Evolutionary conservation across 768 basidiomycete species (phyloP).

Genomic region (Macrolepiota dolichaula): DNA sequence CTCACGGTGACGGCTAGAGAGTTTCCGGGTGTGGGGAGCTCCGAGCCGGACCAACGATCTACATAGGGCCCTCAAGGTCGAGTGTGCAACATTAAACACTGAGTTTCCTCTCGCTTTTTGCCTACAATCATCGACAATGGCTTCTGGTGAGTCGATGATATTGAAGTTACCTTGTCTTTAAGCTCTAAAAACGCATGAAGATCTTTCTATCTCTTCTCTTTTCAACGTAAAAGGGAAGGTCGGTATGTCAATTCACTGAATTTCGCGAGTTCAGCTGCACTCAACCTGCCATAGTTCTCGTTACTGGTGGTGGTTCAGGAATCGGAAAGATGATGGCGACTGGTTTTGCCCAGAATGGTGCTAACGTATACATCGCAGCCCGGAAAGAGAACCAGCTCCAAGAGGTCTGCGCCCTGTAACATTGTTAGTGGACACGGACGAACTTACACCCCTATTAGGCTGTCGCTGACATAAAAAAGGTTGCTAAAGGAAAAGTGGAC

Average conservation of each 20-base stretch:
- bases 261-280: neutral
- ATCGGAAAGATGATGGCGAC: constrained; percentile 84
- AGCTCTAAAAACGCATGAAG: neutral
- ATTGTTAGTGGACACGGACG: neutral
- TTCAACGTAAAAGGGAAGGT: constrained; percentile 18
- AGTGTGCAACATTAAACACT: neutral
- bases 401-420: constrained; percentile 43
- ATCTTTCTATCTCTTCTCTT: constrained; percentile 13
- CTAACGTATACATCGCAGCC: constrained; percentile 86
- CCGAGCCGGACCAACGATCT: too few relatives aligned
- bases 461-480: constrained; percentile 56
- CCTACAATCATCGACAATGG: neutral
- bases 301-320: constrained; percentile 83
- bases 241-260: neutral
- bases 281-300: constrained; percentile 48
- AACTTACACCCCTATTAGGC: constrained; percentile 29
- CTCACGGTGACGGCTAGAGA: neutral
- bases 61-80: neutral
- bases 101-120: neutral
- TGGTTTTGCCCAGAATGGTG: constrained; percentile 81
- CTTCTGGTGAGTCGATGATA: neutral
- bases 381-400: constrained; percentile 77
- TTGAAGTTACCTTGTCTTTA: neutral
- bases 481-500: constrained; percentile 56
- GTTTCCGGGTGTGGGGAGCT: too few relatives aligned